A percentile compares a stretch with the other conserved stretches of the same genome.
phyloP scores from a whole-genome alignment of 371 early-diverging fungal species.

The Mucor racemosus region DNA sequence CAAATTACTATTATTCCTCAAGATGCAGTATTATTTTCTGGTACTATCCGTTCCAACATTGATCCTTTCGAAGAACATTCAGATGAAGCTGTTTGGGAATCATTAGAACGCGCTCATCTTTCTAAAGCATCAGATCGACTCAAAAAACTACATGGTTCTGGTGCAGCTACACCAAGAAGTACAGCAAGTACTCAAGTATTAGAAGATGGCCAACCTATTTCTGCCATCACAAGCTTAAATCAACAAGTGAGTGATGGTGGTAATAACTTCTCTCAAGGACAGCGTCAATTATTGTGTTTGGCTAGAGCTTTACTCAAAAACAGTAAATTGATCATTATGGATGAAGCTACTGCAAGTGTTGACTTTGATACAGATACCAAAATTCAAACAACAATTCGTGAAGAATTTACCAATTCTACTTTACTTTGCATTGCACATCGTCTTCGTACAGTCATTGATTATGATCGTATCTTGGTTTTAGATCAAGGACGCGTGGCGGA shows the following conservation, averaged over 20 bases:
- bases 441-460: slow-evolving; percentile 87
- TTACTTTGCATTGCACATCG: slow-evolving; percentile 82
- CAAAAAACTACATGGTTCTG: slow-evolving; percentile 7
- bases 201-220: slow-evolving; percentile 36
- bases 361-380: slow-evolving; percentile 80
- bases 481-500: slow-evolving; percentile 83
- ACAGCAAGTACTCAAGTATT: slow-evolving; percentile 22
- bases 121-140: slow-evolving; percentile 22
- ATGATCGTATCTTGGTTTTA: slow-evolving; percentile 83
- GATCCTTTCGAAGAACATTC: slow-evolving; percentile 70
- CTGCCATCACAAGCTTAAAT: slow-evolving; percentile 61
- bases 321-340: slow-evolving; percentile 80
- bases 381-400: slow-evolving; percentile 83
- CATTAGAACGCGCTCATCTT: slow-evolving; percentile 61
- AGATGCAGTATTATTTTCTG: slow-evolving; percentile 85
- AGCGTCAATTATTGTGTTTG: slow-evolving; percentile 86
- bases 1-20: slow-evolving; percentile 83
- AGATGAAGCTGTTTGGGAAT: slow-evolving; percentile 77
- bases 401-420: slow-evolving; percentile 68
- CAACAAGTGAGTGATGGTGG: slow-evolving; percentile 75
- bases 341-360: slow-evolving; percentile 86
- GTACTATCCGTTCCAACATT: slow-evolving; percentile 71
- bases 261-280: slow-evolving; percentile 85
- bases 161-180: slow-evolving; percentile 9
- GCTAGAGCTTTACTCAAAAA: slow-evolving; percentile 84